Base-by-base conservation (phyloP, 306 rosid genomes). In the Lathyrus sativus region DNA sequence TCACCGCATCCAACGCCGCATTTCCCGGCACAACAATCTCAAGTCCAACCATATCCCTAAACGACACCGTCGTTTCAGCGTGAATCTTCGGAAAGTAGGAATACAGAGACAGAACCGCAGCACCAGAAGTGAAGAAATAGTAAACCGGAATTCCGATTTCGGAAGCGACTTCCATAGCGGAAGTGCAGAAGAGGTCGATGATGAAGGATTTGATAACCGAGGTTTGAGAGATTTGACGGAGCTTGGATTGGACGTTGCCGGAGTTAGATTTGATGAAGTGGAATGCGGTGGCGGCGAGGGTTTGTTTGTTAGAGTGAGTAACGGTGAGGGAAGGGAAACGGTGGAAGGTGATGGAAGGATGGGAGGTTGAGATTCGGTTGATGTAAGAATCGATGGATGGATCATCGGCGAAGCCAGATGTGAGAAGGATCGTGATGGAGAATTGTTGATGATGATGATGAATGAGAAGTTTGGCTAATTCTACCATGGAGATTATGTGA, bases 111-210 rank as follows among this genome's bases (percentile, higher is more conserved):
- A 78, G 61, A 14, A 15, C 46, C 2, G 74, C 74, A 13, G 82
- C 74, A 2, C 82, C 74, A 2, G 78, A 78, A 2, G 78, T 31
- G 74, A 78, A 42, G 66, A 72, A 78, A 48, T 42, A 78, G 67
- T 67, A 72, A 0, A 72, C 74, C 0, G 82, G 78, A 17, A 78
- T 72, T 22, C 15, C 48, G 1, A 72, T 7, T 0, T 45, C 8
- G 1, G 70, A 18, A n/a, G 62, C 78, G 0, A 39, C 0, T 4
- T 35, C 55, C 18, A 73, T 31, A 0, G 71, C 70, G 15, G 78
- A 33, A 0, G 65, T 31, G 29, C 82, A 78, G 24, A 73, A 78
- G 29, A 78, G 29, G 11, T 78, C 82, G n/a, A 67, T 60, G 0
- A 78, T 3, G 7, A 78, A 15, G 13, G 75, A 19, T 11, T 67